phyloP scores from a whole-genome alignment of 2,329 filamentous ascomycete species.

The Endocalyx cinctus region DNA sequence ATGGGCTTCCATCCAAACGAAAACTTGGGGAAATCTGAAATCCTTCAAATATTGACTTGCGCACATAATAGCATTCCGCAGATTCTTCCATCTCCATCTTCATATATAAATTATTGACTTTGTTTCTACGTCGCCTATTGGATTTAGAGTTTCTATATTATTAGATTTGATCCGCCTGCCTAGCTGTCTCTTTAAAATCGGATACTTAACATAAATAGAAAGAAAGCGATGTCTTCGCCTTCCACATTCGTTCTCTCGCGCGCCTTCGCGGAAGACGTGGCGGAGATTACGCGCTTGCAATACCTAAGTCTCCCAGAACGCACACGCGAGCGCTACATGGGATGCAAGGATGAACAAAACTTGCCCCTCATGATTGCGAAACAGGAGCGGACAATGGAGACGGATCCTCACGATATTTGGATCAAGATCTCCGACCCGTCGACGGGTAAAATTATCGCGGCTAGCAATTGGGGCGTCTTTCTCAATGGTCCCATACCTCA shows the following conservation, averaged over 20 bases:
- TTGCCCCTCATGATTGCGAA: conserved; percentile 14
- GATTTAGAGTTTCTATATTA: no score
- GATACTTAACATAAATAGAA: no score
- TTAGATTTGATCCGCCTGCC: no score
- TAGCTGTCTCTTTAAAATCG: no score
- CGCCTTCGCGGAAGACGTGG: conserved; percentile 7
- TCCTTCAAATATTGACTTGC: no score
- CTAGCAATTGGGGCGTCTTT: conserved; percentile 31
- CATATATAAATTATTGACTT: no score
- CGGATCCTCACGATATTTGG: conserved; percentile 27
- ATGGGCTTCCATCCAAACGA: no score
- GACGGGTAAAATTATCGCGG: conserved; percentile 29
- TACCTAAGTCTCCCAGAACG: conserved; percentile 9
- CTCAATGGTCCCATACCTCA: conserved; percentile 12
- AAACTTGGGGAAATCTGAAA: no score
- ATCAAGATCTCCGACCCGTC: conserved; percentile 31
- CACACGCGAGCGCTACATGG: conserved; percentile 12
- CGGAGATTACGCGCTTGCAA: conserved; percentile 8
- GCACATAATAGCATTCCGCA: no score
- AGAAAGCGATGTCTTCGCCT: no score
- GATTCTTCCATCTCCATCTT: no score
- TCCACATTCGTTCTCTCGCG: conserved; percentile 1
- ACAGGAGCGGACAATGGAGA: conserved; percentile 11
- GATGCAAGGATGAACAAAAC: conserved; percentile 14
- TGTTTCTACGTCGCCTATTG: no score